Conservation (phyloP, 2,329 filamentous ascomycete species). For the Aspergillus viridinutans region DNA sequence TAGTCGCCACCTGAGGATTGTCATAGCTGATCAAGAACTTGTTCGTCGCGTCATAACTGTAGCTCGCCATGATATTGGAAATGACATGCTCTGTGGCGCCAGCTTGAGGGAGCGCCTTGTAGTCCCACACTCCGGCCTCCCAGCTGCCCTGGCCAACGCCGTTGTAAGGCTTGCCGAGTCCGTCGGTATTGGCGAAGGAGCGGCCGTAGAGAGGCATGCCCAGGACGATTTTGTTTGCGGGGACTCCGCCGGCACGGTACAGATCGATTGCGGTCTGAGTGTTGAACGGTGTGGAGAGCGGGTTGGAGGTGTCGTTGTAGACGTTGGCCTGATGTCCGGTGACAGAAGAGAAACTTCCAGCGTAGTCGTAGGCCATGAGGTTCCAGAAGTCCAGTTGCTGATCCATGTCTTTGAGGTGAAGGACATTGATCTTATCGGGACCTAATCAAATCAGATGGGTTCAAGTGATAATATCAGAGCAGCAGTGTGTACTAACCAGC, state of each 20-base stretch:
- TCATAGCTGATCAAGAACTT: slow-evolving; percentile 72
- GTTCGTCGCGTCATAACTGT: slow-evolving; percentile 62
- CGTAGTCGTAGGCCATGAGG: slow-evolving; percentile 79
- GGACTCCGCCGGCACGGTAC: slow-evolving; percentile 64
- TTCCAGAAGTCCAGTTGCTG: slow-evolving; percentile 50
- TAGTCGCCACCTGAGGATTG: slow-evolving; percentile 60
- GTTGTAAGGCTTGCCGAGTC: slow-evolving; percentile 63
- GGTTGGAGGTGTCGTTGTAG: slow-evolving; percentile 54
- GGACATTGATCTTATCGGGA: slow-evolving; percentile 41
- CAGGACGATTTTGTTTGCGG: slow-evolving; percentile 70
- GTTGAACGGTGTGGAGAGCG: slow-evolving; percentile 71
- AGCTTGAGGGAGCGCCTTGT: slow-evolving; percentile 71
- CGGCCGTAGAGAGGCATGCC: slow-evolving; percentile 93
- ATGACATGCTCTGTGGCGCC: slow-evolving; percentile 62
- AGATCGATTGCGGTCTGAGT: slow-evolving; percentile 65
- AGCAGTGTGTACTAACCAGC: slow-evolving; percentile 28
- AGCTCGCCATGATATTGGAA: slow-evolving; percentile 61
- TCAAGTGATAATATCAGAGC: background rate
- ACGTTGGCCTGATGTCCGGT: slow-evolving; percentile 81
- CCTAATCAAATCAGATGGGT: slow-evolving; percentile 20
- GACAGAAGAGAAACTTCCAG: slow-evolving; percentile 71
- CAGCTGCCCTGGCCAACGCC: slow-evolving; percentile 76
- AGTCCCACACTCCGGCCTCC: slow-evolving; percentile 84
- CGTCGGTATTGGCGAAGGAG: slow-evolving; percentile 74
- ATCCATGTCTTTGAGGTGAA: slow-evolving; percentile 45